Conservation (phyloP, 768 basidiomycete species). For the Boletus vinaceobasis region DNA sequence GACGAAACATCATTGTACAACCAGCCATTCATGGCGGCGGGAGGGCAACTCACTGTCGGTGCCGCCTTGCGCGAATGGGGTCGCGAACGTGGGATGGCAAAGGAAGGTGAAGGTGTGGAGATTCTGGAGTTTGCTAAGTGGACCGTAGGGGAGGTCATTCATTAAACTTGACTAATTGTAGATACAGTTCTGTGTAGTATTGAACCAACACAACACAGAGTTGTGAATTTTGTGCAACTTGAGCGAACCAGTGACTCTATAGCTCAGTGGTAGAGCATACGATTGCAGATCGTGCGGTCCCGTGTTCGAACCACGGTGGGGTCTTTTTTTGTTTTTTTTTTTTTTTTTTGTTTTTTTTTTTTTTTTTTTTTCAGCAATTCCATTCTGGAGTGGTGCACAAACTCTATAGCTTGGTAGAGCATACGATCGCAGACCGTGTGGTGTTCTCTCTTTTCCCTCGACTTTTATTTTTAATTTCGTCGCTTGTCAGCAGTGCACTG, state of each 20-base stretch:
- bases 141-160: constrained; percentile 50
- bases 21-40: constrained; percentile 72
- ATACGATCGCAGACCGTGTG: constrained; percentile 55
- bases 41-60: constrained; percentile 45
- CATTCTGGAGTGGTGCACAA: too few species aligned
- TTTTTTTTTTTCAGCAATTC: too few species aligned
- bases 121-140: constrained; percentile 59
- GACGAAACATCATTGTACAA: constrained; percentile 61
- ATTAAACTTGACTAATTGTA: background rate
- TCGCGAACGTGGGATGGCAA: constrained; percentile 41
- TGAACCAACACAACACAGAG: too few species aligned
- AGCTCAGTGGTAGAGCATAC: constrained; percentile 55
- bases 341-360: too few species aligned
- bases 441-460: constrained; percentile 32
- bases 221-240: rapidly evolving
- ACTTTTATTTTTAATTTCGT: too few species aligned
- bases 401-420: constrained; percentile 47
- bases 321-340: constrained; percentile 28
- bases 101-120: constrained; percentile 30
- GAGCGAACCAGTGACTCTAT: constrained; percentile 22
- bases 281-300: constrained; percentile 58
- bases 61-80: constrained; percentile 52
- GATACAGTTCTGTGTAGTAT: background rate
- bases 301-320: constrained; percentile 59
- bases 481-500: too few species aligned